These are phyloP conservation scores for Podosphaera leucotricha DNA, from an alignment of 2,329 filamentous ascomycete genomes.

Conservation along the genomic window DNA sequence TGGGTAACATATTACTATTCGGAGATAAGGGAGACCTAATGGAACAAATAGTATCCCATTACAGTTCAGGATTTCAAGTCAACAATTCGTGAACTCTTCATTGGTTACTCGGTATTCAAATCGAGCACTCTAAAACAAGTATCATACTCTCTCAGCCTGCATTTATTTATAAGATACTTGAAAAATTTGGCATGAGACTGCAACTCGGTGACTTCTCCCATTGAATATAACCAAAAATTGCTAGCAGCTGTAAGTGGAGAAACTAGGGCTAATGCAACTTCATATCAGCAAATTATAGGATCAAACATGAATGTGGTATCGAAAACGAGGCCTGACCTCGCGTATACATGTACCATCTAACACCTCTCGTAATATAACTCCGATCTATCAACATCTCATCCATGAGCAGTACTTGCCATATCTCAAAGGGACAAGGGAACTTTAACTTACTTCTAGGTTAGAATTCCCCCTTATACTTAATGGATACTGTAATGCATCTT, in stretches of 20 bases:
- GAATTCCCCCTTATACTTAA: not conserved
- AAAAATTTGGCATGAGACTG: not conserved
- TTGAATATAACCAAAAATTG: not conserved
- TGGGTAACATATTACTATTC: not conserved
- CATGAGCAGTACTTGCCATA: not conserved
- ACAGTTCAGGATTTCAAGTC: not conserved
- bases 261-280: not conserved
- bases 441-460: not conserved
- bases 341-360: not conserved
- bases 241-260: not conserved
- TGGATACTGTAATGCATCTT: not conserved
- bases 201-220: not conserved
- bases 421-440: slow-evolving; percentile 1
- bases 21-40: not conserved
- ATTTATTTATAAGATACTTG: not conserved
- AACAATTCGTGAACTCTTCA: not conserved
- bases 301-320: slow-evolving; percentile 1
- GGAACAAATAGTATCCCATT: not conserved
- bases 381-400: not conserved
- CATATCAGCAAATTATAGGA: not conserved
- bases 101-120: slow-evolving; percentile 1
- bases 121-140: not conserved
- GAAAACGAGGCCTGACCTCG: not conserved
- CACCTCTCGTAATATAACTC: not conserved
- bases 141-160: not conserved